Conservation (phyloP, 1,139 yeast species). For the Debaryomyces udenii region DNA sequence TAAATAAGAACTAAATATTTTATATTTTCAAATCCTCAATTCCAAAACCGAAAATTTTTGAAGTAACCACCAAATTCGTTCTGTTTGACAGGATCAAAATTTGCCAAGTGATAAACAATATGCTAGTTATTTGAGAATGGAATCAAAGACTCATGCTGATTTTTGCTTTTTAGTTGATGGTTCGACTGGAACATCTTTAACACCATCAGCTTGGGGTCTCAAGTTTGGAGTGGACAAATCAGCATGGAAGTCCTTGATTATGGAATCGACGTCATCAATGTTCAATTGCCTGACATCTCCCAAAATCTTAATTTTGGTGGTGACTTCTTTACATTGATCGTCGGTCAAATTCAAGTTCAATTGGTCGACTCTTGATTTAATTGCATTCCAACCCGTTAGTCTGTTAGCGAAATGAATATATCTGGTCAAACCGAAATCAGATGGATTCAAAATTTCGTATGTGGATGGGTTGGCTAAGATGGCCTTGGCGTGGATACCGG, state of each 20-base stretch:
- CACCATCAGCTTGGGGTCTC: constrained; percentile 26
- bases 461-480: constrained; percentile 98
- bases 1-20: constrained; percentile 6
- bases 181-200: constrained; percentile 27
- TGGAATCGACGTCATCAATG: constrained; percentile 96
- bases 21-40: background rate
- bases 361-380: constrained; percentile 97
- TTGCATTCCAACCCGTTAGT: constrained; percentile 98
- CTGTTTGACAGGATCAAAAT: background rate
- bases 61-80: constrained; percentile 1
- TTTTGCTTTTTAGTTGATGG: constrained; percentile 43
- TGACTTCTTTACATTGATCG: constrained; percentile 93
- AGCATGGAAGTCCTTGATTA: constrained; percentile 91
- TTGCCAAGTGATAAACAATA: constrained; percentile 1
- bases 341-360: constrained; percentile 88
- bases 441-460: constrained; percentile 92
- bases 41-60: background rate
- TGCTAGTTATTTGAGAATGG: constrained; percentile 7
- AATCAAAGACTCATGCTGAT: constrained; percentile 24
- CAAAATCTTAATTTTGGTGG: constrained; percentile 86
- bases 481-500: constrained; percentile 99
- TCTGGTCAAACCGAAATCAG: constrained; percentile 92
- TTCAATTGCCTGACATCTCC: constrained; percentile 95
- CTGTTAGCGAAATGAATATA: constrained; percentile 98
- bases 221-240: constrained; percentile 46